phyloP scores from a whole-genome alignment of 169 alveolate species.

The Eimeria tenella region DNA sequence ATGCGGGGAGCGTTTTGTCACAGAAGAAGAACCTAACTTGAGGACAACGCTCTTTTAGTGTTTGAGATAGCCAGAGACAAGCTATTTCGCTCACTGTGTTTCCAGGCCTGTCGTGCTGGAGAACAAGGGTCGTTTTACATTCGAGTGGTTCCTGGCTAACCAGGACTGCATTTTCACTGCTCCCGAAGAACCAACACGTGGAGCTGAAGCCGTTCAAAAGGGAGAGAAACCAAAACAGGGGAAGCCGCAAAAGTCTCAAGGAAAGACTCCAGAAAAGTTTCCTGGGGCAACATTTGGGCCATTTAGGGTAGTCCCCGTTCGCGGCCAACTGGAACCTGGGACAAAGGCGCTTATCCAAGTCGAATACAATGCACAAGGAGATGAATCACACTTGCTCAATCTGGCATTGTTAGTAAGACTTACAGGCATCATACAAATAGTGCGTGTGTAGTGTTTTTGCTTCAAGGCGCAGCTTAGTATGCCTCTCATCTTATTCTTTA shows the following conservation, averaged over 20 bases:
- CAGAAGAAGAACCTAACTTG: no score
- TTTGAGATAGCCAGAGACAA: not conserved
- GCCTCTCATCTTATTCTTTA: no score
- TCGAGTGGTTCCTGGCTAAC: conserved; percentile 91
- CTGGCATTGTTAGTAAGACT: conserved; percentile 76
- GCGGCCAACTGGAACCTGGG: conserved; percentile 78
- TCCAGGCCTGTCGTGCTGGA: conserved; percentile 91
- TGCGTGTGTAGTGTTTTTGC: no score
- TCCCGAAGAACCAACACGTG: conserved; percentile 23
- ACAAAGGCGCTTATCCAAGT: conserved; percentile 45
- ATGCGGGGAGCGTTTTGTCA: no score
- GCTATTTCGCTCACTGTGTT: not conserved
- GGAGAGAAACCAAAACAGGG: conserved; percentile 68
- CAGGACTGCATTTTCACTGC: conserved; percentile 42
- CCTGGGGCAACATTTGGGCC: conserved; percentile 74
- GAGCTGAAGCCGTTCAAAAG: conserved; percentile 82
- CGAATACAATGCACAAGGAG: conserved; percentile 75
- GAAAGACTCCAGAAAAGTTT: conserved; percentile 20
- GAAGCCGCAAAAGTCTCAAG: conserved; percentile 7
- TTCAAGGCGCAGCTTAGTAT: no score
- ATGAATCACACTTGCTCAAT: conserved; percentile 65
- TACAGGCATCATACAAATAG: no score
- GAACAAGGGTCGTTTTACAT: conserved; percentile 95
- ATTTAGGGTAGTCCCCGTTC: conserved; percentile 74
- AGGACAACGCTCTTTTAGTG: not conserved